Base-by-base conservation (phyloP, 805 yeast species). In the Schwanniomyces vanrijiae region DNA sequence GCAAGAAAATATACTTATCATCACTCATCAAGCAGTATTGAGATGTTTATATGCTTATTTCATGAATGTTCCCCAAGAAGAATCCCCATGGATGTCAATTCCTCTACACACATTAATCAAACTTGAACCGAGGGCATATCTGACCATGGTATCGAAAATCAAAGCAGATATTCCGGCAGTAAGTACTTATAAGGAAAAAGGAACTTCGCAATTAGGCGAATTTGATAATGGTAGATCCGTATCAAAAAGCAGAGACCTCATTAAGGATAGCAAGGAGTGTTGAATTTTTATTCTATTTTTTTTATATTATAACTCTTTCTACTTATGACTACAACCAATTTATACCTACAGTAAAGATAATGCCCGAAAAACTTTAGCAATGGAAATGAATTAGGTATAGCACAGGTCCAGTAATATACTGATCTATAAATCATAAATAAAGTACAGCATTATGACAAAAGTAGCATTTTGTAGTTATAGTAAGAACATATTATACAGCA, bases 131-230 rank as follows among this genome's bases (percentile, higher is more conserved):
- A 78, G 96, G 47, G 97, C 99, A 0, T 91, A 89, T 60, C 85
- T 84, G 42, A 91, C 99, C 0, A 69, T 84, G 37, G 98, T 91
- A 14, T 86, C 92, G 16, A 78, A 95, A 56, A 88, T 94, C 48
- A 90, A 90, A 57, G 99, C 98, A 0, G 89, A 94, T 64, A 92
- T 94, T 43, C 99, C 99, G 2, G 99, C 99, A 0, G 99, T 94
- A 4, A 84, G 92, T 58, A 94, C 99, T 0, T 94, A 92, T 66
- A 88, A 96, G 58, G 97, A 90, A 58, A 92, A 85, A 69, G 99
- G 99, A 7, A 90, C 96, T 1, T 76, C 82, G 5, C 82, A 81
- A 61, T 69, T 81, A 52, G 85, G 85, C 3, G 85, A 80, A 58
- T 65, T 73, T 41, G 65, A 55, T 3, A 61, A 65, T 40, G 67